Percentiles rank a stretch among this genome's conserved stretches.
These are phyloP conservation scores for Chrysoporthe austroafricana DNA, from an alignment of 2,329 filamentous ascomycete genomes.

Conservation along the genomic window DNA sequence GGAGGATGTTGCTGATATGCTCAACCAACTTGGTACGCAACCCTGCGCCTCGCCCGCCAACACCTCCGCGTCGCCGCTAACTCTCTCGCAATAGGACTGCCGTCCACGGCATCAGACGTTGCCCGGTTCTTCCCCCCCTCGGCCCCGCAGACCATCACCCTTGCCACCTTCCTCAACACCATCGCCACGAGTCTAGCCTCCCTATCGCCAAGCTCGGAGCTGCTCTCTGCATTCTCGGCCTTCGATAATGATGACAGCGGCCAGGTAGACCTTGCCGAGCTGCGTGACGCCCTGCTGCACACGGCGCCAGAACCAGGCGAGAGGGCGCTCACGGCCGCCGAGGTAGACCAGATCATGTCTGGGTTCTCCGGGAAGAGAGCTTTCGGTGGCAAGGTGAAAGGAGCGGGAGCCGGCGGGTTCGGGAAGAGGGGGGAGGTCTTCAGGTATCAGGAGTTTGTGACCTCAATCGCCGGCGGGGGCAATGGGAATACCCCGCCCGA, in stretches of 20 bases:
- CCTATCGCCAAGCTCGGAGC: constrained; percentile 77
- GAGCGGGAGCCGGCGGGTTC: constrained; percentile 53
- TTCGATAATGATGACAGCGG: constrained; percentile 97
- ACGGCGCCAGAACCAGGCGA: constrained; percentile 78
- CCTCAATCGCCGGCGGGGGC: constrained; percentile 61
- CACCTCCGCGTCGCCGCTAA: background rate
- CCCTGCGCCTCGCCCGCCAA: background rate
- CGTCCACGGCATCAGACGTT: constrained; percentile 71
- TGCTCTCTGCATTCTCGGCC: constrained; percentile 88
- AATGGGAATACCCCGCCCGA: constrained; percentile 36
- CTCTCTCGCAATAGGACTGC: constrained; percentile 61
- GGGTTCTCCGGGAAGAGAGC: constrained; percentile 85
- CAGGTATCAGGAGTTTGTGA: constrained; percentile 90
- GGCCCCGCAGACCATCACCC: constrained; percentile 72
- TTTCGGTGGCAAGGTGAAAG: constrained; percentile 71
- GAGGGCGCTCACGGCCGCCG: constrained; percentile 65
- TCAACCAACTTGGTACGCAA: constrained; percentile 74
- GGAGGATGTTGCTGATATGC: constrained; percentile 85
- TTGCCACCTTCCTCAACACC: constrained; percentile 84
- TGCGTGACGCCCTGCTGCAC: constrained; percentile 81
- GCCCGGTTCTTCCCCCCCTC: constrained; percentile 80
- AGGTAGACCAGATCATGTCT: constrained; percentile 85
- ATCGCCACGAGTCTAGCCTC: constrained; percentile 74
- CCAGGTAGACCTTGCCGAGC: constrained; percentile 81
- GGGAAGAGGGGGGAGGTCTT: constrained; percentile 84